Evolutionary conservation across 208 protist species (phyloP).

Genomic region (Entamoeba invadens): DNA sequence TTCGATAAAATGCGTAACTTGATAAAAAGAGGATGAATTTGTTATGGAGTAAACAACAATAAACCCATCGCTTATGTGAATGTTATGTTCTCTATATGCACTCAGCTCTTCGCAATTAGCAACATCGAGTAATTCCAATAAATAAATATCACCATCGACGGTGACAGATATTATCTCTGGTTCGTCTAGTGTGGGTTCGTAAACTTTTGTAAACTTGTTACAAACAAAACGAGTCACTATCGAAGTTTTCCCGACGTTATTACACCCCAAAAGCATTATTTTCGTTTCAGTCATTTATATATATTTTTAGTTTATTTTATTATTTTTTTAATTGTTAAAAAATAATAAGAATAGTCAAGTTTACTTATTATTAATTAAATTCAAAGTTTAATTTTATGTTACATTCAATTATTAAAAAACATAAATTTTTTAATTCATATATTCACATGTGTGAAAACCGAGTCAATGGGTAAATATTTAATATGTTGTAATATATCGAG

Average conservation of each 20-base stretch:
- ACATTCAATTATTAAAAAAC: too few relatives aligned
- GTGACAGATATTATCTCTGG: neutral
- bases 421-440: too few relatives aligned
- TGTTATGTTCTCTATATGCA: constrained; percentile 49
- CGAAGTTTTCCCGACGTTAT: neutral
- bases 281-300: too few relatives aligned
- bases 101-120: constrained; percentile 34
- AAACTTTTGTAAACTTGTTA: neutral
- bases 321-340: too few relatives aligned
- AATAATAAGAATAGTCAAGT: too few relatives aligned
- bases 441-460: too few relatives aligned
- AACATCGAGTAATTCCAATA: neutral
- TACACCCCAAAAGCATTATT: neutral
- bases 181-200: neutral
- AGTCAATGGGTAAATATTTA: too few relatives aligned
- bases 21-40: neutral
- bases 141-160: neutral
- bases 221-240: neutral
- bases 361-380: too few relatives aligned
- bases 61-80: constrained; percentile 47
- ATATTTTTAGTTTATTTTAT: too few relatives aligned
- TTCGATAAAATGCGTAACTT: neutral
- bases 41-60: constrained; percentile 52
- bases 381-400: too few relatives aligned
- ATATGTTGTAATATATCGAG: too few relatives aligned